Conservation (phyloP, 441 rosid species). For the Gossypium lobatum region DNA sequence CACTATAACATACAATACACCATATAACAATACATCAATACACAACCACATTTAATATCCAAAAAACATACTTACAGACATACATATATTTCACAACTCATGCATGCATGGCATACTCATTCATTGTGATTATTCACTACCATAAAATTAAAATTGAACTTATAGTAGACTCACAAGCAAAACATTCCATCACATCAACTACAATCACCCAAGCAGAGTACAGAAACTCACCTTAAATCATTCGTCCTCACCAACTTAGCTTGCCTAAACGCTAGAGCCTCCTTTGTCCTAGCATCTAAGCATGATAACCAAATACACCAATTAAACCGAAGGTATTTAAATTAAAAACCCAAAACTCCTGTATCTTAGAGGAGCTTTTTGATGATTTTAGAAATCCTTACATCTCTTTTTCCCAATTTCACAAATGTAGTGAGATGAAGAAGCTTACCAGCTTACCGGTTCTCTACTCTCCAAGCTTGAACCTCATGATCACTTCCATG, state of each 20-base stretch:
- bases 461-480: too few species aligned
- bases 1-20: too few species aligned
- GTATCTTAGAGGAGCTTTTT: neutral
- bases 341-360: neutral
- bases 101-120: neutral
- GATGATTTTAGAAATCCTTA: neutral
- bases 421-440: too few species aligned
- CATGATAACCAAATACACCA: neutral
- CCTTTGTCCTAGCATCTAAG: neutral
- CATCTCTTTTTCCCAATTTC: neutral
- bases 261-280: neutral
- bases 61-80: neutral
- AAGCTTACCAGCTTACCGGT: neutral
- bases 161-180: neutral
- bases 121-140: neutral
- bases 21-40: too few species aligned
- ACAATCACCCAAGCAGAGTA: neutral
- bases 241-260: neutral
- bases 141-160: neutral
- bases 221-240: neutral
- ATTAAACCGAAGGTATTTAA: neutral
- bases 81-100: neutral
- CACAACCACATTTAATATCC: too few species aligned
- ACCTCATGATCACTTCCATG: too few species aligned
- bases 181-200: neutral